Evolutionary conservation across 257 asterid species (phyloP).

Genomic region (Striga asiatica): DNA sequence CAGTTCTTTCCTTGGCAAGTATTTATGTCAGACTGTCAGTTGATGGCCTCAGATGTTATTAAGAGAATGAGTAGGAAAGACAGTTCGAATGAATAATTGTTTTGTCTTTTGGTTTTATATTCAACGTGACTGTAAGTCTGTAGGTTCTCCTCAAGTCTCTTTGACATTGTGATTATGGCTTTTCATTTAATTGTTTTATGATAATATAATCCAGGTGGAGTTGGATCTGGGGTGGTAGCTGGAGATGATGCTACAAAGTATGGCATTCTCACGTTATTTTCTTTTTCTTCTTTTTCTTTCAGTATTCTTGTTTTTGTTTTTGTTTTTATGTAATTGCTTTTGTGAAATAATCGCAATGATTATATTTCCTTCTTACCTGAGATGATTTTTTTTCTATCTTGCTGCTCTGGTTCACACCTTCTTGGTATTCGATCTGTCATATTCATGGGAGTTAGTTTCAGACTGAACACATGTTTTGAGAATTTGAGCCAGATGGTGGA

Average conservation of each 20-base stretch:
- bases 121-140: not conserved
- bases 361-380: not conserved
- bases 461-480: not conserved
- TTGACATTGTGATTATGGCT: not conserved
- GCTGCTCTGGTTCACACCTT: not conserved
- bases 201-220: constrained; percentile 38
- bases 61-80: too few species aligned
- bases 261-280: constrained; percentile 17
- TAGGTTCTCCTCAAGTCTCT: not conserved
- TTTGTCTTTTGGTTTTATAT: not conserved
- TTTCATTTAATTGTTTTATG: constrained; percentile 2
- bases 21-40: not conserved
- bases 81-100: too few species aligned
- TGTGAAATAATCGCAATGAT: too few species aligned
- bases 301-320: too few species aligned
- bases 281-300: not conserved
- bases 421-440: not conserved
- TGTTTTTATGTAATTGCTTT: not conserved
- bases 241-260: constrained; percentile 86
- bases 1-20: not conserved
- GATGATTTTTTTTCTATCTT: constrained; percentile 7
- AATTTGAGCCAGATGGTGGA: not conserved
- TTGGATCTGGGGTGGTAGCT: constrained; percentile 39
- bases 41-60: not conserved
- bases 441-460: not conserved